These are phyloP conservation scores for Diplodia corticola DNA, from an alignment of 2,329 filamentous ascomycete genomes.

Conservation along the genomic window DNA sequence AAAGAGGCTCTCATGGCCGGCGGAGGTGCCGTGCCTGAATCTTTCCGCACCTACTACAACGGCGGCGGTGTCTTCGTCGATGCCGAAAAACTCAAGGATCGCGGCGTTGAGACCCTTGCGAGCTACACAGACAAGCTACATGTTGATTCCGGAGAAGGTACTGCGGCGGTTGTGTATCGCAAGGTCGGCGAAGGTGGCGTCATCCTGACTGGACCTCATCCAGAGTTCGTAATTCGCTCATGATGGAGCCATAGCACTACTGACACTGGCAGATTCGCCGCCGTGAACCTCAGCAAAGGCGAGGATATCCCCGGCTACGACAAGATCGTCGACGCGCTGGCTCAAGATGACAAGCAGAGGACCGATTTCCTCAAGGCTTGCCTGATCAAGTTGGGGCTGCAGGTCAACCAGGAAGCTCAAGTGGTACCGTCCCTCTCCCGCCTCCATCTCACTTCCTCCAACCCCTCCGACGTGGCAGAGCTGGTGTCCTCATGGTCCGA, in stretches of 20 bases:
- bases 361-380: conserved; percentile 76
- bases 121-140: conserved; percentile 73
- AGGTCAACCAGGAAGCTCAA: conserved; percentile 68
- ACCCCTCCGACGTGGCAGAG: conserved; percentile 64
- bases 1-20: conserved; percentile 56
- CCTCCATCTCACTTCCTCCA: conserved; percentile 75
- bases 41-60: conserved; percentile 83
- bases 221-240: conserved; percentile 65
- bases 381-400: conserved; percentile 77
- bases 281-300: conserved; percentile 71
- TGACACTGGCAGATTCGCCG: conserved; percentile 67
- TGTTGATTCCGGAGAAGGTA: conserved; percentile 71
- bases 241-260: neutral
- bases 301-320: conserved; percentile 68
- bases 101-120: conserved; percentile 78
- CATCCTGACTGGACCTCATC: conserved; percentile 84
- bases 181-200: conserved; percentile 78
- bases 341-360: conserved; percentile 68
- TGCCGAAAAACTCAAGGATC: conserved; percentile 60
- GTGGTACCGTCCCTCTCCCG: conserved; percentile 76
- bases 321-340: conserved; percentile 66
- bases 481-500: conserved; percentile 67
- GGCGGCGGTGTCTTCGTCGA: conserved; percentile 93
- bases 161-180: conserved; percentile 80
- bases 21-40: conserved; percentile 55